These are phyloP conservation scores for Collybiopsis luxurians DNA, from an alignment of 768 basidiomycete species.

Conservation along the genomic window DNA sequence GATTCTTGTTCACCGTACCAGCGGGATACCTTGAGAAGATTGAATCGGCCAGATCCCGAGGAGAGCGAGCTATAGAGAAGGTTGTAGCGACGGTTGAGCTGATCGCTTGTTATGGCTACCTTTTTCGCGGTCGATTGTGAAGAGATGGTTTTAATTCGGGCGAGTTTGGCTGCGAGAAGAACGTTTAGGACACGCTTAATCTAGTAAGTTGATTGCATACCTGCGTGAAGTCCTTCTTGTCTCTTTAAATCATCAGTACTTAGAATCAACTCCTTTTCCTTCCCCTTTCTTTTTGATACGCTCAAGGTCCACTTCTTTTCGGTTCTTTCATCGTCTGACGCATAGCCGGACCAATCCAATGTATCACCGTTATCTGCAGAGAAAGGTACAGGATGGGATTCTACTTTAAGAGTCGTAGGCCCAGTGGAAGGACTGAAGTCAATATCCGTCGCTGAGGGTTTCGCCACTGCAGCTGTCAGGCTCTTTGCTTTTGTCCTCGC, in stretches of 20 bases:
- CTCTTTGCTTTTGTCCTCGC: background rate
- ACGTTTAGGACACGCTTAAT: background rate
- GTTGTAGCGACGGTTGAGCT: conserved; percentile 63
- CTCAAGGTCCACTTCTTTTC: conserved; percentile 63
- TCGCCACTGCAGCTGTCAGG: conserved; percentile 19
- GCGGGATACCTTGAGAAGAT: conserved; percentile 47
- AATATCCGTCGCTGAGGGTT: conserved; percentile 39
- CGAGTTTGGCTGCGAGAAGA: conserved; percentile 48
- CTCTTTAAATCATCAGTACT: conserved; percentile 48
- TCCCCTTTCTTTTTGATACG: conserved; percentile 59
- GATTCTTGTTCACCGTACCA: conserved; percentile 60
- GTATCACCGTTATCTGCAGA: conserved; percentile 69
- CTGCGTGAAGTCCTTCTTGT: conserved; percentile 55
- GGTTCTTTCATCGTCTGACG: conserved; percentile 43
- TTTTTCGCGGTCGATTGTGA: conserved; percentile 59
- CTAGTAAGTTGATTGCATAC: conserved; percentile 30
- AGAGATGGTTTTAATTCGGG: conserved; percentile 46
- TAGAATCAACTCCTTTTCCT: conserved; percentile 41
- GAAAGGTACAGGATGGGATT: conserved; percentile 58
- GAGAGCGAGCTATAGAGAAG: conserved; percentile 43
- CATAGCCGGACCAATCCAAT: conserved; percentile 69
- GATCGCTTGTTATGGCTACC: conserved; percentile 60
- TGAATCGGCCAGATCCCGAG: conserved; percentile 28
- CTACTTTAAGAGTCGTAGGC: conserved; percentile 19
- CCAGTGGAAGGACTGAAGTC: conserved; percentile 71